Evolutionary conservation across 768 basidiomycete genomes (phyloP), one percentile per base, ranked within the genome.

Genomic region (Coprinopsis sp.): DNA sequence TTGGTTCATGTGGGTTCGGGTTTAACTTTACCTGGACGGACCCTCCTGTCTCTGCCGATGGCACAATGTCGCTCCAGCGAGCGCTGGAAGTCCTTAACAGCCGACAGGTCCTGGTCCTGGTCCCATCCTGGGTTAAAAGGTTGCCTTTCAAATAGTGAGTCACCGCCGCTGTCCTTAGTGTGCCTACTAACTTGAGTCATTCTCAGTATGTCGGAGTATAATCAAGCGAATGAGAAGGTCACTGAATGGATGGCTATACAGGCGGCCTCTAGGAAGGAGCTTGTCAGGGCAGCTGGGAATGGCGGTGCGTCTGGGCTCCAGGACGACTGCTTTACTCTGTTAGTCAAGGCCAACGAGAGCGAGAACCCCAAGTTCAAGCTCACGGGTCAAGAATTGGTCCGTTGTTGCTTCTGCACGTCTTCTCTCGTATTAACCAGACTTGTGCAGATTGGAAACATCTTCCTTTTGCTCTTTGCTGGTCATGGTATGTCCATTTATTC

Each of bases 371-470:
- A n/a, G n/a, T n/a, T n/a, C n/a, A n/a, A n/a, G n/a, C n/a, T n/a
- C n/a, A n/a, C n/a, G n/a, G n/a, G n/a, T n/a, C n/a, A n/a, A n/a
- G n/a, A n/a, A n/a, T n/a, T n/a, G n/a, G n/a, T n/a, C n/a, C n/a
- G n/a, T n/a, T n/a, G 23, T 45, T 7, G 6, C 22, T 33, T 16
- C 4, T 3, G 29, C 1, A 13, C 44, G 11, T 38, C 37, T n/a
- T 16, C 4, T n/a, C 10, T 21, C 25, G 10, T 22, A n/a, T n/a
- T n/a, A n/a, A n/a, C n/a, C n/a, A 31, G 29, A 7, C 14, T 31
- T 23, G n/a, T 33, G 30, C 45, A 77, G 77, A 74, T 77, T 37
- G 78, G 77, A 4, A 80, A 79, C 40, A 54, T 77, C 1, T 79
- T 70, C 50, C 52, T 70, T 11, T 64, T 78, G n/a, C n/a, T n/a